These are phyloP conservation scores for Corymbia calophylla DNA, from an alignment of 441 rosid species.

Conservation along the genomic window DNA sequence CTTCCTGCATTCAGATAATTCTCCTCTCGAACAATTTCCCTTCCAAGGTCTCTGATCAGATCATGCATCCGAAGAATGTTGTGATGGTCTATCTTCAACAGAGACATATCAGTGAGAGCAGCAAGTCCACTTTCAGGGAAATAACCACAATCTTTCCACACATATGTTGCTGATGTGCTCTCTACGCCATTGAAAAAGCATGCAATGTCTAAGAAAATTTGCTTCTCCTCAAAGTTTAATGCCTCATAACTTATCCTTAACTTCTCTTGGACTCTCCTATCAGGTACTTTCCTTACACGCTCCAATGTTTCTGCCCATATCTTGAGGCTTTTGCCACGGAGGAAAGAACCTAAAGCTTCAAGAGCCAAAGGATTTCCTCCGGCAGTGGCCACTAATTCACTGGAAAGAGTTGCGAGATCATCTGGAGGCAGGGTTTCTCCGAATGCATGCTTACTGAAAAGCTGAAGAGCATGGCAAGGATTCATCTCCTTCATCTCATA, in stretches of 20 bases:
- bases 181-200: fast-evolving
- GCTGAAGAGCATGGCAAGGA: not conserved
- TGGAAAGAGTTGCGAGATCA: not conserved
- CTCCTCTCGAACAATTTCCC: fast-evolving
- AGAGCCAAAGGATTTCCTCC: not conserved
- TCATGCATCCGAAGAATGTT: not conserved
- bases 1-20: no score
- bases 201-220: not conserved
- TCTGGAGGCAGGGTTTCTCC: not conserved
- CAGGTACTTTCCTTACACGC: not conserved
- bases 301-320: no score
- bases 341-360: not conserved
- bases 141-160: fast-evolving
- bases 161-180: fast-evolving
- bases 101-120: not conserved
- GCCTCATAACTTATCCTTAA: not conserved
- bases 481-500: not conserved
- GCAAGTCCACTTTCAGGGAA: not conserved
- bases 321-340: no score
- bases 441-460: not conserved
- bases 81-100: not conserved
- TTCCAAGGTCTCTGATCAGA: not conserved
- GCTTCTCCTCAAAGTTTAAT: fast-evolving
- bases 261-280: not conserved
- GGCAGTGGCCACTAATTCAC: not conserved